phyloP scores from a whole-genome alignment of 2,329 filamentous ascomycete genomes.

The Fusarium coicis region DNA sequence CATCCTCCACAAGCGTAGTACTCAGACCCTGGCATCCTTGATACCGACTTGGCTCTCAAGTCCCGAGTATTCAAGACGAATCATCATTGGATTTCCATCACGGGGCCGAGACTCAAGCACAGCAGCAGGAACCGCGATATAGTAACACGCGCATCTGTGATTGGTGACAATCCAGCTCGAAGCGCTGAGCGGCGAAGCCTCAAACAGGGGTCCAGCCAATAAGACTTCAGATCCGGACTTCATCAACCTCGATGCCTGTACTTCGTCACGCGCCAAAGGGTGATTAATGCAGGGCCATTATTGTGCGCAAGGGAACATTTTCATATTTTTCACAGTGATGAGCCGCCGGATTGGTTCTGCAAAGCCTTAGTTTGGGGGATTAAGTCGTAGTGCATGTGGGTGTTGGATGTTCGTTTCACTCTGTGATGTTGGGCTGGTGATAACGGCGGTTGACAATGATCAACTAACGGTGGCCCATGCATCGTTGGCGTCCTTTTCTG shows the following conservation, averaged over 20 bases:
- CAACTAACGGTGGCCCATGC: conserved; percentile 26
- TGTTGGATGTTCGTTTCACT: conserved; percentile 38
- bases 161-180: conserved; percentile 43
- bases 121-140: conserved; percentile 26
- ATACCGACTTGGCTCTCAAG: conserved; percentile 29
- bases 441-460: conserved; percentile 10
- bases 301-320: conserved; percentile 17
- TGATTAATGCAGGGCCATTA: conserved; percentile 40
- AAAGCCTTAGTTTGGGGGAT: conserved; percentile 17
- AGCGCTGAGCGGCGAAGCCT: conserved; percentile 44
- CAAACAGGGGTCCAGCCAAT: conserved; percentile 44
- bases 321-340: conserved; percentile 29
- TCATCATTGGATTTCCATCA: conserved; percentile 35
- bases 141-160: conserved; percentile 31
- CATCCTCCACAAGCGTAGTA: conserved; percentile 30
- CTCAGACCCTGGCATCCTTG: conserved; percentile 15
- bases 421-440: conserved; percentile 11
- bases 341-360: conserved; percentile 36
- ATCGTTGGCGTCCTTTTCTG: conserved; percentile 8
- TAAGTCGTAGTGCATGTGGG: conserved; percentile 25
- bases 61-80: conserved; percentile 23
- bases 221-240: conserved; percentile 4
- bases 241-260: conserved; percentile 20
- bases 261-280: conserved; percentile 41
- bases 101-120: conserved; percentile 32